These are phyloP conservation scores for Candida ovalis DNA, from an alignment of 805 yeast species.

Conservation along the genomic window DNA sequence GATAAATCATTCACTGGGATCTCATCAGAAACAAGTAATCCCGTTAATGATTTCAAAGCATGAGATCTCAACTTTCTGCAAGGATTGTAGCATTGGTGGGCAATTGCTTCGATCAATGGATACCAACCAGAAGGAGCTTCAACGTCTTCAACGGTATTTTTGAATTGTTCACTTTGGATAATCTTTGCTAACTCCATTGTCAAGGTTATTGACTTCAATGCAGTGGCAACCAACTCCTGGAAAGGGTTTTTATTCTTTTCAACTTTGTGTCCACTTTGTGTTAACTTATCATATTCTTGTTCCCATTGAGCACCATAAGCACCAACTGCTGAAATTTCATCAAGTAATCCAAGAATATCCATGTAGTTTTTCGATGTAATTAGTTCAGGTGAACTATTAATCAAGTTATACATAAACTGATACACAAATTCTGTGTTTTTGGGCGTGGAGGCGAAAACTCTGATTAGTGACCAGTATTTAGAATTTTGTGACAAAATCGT, in stretches of 20 bases:
- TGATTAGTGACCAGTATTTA: constrained; percentile 45
- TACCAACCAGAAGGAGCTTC: constrained; percentile 37
- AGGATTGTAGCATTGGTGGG: constrained; percentile 87
- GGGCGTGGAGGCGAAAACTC: constrained; percentile 43
- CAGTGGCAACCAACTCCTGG: constrained; percentile 51
- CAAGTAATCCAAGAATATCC: constrained; percentile 65
- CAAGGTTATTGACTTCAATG: constrained; percentile 58
- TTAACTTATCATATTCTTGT: constrained; percentile 49
- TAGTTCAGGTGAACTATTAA: constrained; percentile 30
- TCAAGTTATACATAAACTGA: constrained; percentile 41
- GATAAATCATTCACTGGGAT: constrained; percentile 35
- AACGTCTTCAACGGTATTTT: constrained; percentile 26
- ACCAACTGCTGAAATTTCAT: constrained; percentile 78
- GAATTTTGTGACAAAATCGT: constrained; percentile 33
- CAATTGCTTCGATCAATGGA: constrained; percentile 75
- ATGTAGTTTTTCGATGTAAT: constrained; percentile 53
- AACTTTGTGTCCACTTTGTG: constrained; percentile 40
- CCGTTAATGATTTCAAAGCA: constrained; percentile 61
- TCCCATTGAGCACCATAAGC: constrained; percentile 78
- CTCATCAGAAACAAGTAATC: constrained; percentile 39
- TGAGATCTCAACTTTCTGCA: constrained; percentile 69
- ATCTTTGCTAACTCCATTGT: constrained; percentile 49
- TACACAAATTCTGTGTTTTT: constrained; percentile 41
- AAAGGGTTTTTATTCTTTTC: constrained; percentile 42
- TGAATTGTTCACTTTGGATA: constrained; percentile 31